phyloP scores from a whole-genome alignment of 2,329 filamentous ascomycete genomes.

The Pestalotiopsis sp. region DNA sequence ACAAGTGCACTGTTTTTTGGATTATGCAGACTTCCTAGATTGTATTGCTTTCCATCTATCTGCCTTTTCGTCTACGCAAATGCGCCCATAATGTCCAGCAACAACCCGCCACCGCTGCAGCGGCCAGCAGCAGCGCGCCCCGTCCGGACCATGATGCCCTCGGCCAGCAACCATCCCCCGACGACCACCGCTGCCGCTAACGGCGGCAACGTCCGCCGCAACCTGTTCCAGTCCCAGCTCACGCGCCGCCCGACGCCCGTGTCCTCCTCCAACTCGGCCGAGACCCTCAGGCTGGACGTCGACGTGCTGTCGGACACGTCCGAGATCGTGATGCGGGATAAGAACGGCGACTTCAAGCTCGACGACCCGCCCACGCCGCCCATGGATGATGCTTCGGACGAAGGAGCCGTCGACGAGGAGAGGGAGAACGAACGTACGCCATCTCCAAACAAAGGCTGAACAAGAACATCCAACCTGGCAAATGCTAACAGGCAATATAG shows the following conservation, averaged over 20 bases:
- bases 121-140: conserved; percentile 26
- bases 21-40: not conserved
- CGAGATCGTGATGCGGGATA: conserved; percentile 65
- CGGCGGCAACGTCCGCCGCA: conserved; percentile 46
- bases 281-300: conserved; percentile 47
- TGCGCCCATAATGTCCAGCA: conserved; percentile 26
- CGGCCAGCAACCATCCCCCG: conserved; percentile 17
- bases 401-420: conserved; percentile 59
- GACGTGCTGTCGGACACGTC: conserved; percentile 45
- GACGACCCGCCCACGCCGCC: conserved; percentile 56
- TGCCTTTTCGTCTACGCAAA: not conserved
- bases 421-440: conserved; percentile 57
- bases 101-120: conserved; percentile 24
- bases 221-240: conserved; percentile 63
- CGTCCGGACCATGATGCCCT: conserved; percentile 15
- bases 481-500: conserved; percentile 33
- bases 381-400: conserved; percentile 54
- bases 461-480: not conserved
- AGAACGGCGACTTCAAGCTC: conserved; percentile 65
- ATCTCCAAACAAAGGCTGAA: not conserved
- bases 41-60: not conserved
- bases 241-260: conserved; percentile 56
- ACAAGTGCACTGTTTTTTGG: not conserved
- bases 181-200: conserved; percentile 21
- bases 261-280: conserved; percentile 39